Conservation (phyloP, 1,139 yeast species). For the Zygosaccharomyces pseudobailii region DNA sequence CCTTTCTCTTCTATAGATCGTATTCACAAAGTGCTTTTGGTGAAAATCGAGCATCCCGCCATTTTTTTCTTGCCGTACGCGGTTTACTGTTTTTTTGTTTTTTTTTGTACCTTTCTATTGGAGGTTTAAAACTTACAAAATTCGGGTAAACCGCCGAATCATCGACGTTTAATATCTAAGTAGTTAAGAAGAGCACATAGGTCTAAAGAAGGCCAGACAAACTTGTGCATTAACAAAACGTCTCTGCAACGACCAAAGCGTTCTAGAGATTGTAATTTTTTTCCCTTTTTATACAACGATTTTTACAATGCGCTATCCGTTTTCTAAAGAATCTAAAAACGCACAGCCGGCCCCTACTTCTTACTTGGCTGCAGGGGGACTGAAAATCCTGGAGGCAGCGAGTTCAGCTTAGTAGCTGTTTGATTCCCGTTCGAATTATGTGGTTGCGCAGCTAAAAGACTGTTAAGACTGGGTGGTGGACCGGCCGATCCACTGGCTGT, state of each 20-base stretch:
- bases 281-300: background rate
- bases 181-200: no score
- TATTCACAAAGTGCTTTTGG: no score
- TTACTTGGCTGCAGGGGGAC: conserved; percentile 33
- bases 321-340: background rate
- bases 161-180: no score
- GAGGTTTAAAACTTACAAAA: background rate
- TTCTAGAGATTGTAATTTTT: background rate
- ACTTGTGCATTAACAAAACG: background rate
- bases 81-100: background rate
- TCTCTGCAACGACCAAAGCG: background rate
- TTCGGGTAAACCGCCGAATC: background rate
- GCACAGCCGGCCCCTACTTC: conserved; percentile 3
- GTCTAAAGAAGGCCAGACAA: no score
- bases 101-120: background rate
- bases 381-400: conserved; percentile 37
- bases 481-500: background rate
- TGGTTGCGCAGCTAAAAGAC: background rate
- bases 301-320: background rate
- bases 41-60: background rate
- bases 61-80: background rate
- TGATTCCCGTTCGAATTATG: conserved; percentile 2
- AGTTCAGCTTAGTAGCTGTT: conserved; percentile 3
- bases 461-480: background rate
- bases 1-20: background rate